Base-by-base conservation (phyloP, 371 early-diverging fungal species). In the Actinomortierella wolfii region DNA sequence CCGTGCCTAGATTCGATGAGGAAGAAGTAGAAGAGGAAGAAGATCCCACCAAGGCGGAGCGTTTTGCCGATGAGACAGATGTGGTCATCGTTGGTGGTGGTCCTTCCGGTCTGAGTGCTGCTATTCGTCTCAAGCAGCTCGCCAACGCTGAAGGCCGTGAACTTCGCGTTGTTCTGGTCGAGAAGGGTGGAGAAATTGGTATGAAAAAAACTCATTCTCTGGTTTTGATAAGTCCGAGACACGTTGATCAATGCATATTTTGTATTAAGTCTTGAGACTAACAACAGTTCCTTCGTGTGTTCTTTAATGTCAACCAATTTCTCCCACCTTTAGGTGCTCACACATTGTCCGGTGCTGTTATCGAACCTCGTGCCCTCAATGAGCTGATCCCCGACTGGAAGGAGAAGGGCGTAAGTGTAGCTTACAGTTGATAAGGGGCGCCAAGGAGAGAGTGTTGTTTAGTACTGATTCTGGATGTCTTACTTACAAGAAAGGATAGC, bases 341-440 rank as follows among this genome's bases (percentile, higher is more conserved):
- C 78, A 98, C 89, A 17, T 78, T 98, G 18, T 95, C 95, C 47
- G 99, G 99, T 21, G 96, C 96, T 28, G 97, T 98, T 29, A 68
- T 98, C 39, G 99, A 98, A 67, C 91, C 97, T 1, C 85, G 92
- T 18, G 95, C 99, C 0, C 76, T 98, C 64, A 80, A 96, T 60
- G 97, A 98, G 78, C 83, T 98, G 61, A 91, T 98, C 44, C 99
- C 99, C 20, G 94, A 97, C 76, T 98, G 98, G 98, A 94, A 94
- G 78, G 97, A 95, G 59, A 90, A 83, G 63, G 96, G 95, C 11
- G 89, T 86, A 61, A 57, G 69, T 64, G 39, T 56, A 3, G 28
- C 15, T n/a, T 54, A 0, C 96, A 96, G 21, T 81, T 96, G 20
- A 83, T 41, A 41, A 41, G 41, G 11, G 41, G 11, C 15, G 8